phyloP scores from a whole-genome alignment of 2,329 filamentous ascomycete genomes.

The Ceratocystis lukuohia region DNA sequence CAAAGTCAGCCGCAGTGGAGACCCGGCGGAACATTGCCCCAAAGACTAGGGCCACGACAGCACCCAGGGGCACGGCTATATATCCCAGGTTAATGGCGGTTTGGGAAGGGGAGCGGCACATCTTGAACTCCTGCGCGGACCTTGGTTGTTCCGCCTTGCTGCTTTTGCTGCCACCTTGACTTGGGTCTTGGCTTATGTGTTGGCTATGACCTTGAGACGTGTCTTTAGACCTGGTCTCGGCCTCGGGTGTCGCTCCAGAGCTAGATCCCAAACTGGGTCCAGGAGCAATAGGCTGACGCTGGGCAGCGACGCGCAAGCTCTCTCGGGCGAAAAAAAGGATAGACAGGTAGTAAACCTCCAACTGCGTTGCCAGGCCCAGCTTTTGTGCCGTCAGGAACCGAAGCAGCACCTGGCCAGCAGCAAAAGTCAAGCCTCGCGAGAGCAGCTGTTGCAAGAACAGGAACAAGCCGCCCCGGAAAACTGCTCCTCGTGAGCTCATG shows the following conservation, averaged over 20 bases:
- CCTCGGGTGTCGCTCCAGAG: neutral
- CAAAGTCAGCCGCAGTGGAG: conserved; percentile 42
- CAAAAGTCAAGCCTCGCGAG: conserved; percentile 80
- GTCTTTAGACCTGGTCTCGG: conserved; percentile 22
- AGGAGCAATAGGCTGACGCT: conserved; percentile 44
- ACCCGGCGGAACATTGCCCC: conserved; percentile 51
- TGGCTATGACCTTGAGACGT: conserved; percentile 20
- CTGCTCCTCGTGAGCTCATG: conserved; percentile 22
- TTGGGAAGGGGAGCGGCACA: conserved; percentile 40
- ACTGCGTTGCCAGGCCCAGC: conserved; percentile 73
- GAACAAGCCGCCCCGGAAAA: conserved; percentile 62
- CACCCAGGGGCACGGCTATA: conserved; percentile 56
- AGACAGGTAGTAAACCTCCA: conserved; percentile 85
- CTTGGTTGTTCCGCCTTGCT: neutral
- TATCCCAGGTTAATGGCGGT: conserved; percentile 81
- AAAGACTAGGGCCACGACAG: conserved; percentile 48
- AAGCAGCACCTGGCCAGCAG: conserved; percentile 81
- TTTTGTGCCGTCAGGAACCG: conserved; percentile 76
- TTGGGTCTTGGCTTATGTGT: neutral
- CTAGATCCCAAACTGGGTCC: neutral
- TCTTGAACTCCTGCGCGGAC: neutral
- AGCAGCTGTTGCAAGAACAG: conserved; percentile 77
- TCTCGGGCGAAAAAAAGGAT: conserved; percentile 93
- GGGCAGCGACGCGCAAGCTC: conserved; percentile 78
- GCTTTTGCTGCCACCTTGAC: conserved; percentile 22